Evolutionary conservation across 371 early-diverging fungal species (phyloP).

Genomic region (Dipsacomyces acuminosporus): DNA sequence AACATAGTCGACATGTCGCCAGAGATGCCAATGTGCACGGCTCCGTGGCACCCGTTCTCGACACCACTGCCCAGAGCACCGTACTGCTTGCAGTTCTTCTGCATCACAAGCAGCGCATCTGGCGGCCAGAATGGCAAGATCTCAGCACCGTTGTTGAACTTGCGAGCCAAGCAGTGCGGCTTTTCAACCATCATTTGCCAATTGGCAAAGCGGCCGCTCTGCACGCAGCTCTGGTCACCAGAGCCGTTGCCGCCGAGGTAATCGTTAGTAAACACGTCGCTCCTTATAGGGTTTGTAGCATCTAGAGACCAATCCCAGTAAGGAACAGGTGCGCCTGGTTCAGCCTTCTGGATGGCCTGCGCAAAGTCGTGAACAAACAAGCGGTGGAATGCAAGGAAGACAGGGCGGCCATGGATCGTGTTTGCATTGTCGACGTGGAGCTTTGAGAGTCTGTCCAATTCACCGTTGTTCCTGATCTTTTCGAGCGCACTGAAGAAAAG

Average conservation of each 20-base stretch:
- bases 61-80: conserved; percentile 39
- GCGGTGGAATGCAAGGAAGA: conserved; percentile 50
- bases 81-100: conserved; percentile 33
- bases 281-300: conserved; percentile 24
- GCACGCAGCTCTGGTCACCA: conserved; percentile 31
- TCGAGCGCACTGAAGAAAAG: conserved; percentile 29
- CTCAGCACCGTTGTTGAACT: conserved; percentile 39
- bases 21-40: conserved; percentile 48
- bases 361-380: conserved; percentile 49
- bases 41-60: conserved; percentile 48
- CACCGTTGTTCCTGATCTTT: conserved; percentile 29
- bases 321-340: conserved; percentile 48
- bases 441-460: conserved; percentile 40
- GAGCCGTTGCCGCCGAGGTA: conserved; percentile 46
- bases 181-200: conserved; percentile 35
- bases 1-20: conserved; percentile 50
- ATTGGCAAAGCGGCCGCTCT: conserved; percentile 38
- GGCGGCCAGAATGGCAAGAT: conserved; percentile 49
- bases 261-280: conserved; percentile 35
- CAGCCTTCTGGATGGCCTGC: conserved; percentile 34
- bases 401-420: conserved; percentile 42
- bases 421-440: conserved; percentile 46
- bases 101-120: conserved; percentile 46
- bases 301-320: conserved; percentile 55
- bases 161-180: conserved; percentile 45